Evolutionary conservation across 352 stramenopile genomes (phyloP).

Genomic region (Phytophthora macrochlamydospora): DNA sequence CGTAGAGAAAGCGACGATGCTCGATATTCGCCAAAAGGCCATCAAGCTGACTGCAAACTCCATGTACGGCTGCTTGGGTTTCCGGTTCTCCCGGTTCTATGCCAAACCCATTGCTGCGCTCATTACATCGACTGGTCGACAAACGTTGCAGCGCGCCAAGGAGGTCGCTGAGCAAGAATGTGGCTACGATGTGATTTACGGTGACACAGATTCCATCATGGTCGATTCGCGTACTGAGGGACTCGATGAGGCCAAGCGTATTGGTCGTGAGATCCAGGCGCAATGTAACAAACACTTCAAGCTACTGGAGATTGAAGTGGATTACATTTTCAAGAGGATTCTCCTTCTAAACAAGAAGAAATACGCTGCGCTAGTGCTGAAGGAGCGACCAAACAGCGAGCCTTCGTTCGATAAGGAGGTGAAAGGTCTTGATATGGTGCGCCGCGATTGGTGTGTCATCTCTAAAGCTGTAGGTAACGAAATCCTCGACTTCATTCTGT

Average conservation of each 20-base stretch:
- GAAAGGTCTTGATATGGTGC: conserved; percentile 98
- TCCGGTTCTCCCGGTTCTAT: conserved; percentile 98
- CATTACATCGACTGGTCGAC: conserved; percentile 98
- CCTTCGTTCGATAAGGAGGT: conserved; percentile 95
- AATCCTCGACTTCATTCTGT: conserved; percentile 98
- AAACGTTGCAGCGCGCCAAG: conserved; percentile 98
- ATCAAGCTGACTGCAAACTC: conserved; percentile 99
- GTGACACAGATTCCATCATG: conserved; percentile 99
- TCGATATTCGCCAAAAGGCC: conserved; percentile 99
- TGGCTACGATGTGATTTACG: conserved; percentile 99
- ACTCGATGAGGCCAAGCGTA: conserved; percentile 92
- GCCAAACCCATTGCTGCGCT: conserved; percentile 98
- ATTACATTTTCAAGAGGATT: conserved; percentile 99
- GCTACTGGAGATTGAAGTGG: conserved; percentile 99
- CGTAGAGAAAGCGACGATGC: conserved; percentile 79
- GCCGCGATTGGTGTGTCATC: conserved; percentile 98
- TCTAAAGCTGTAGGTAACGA: conserved; percentile 97
- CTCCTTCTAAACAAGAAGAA: conserved; percentile 99
- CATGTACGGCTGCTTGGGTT: conserved; percentile 99
- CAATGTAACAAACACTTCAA: conserved; percentile 99
- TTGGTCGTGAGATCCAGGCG: conserved; percentile 95
- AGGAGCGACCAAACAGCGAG: conserved; percentile 73
- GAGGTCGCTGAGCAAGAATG: conserved; percentile 97
- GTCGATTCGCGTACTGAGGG: conserved; percentile 95
- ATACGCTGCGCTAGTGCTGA: conserved; percentile 97